Percentiles rank a stretch among this genome's conserved stretches.
Evolutionary conservation across 2,329 filamentous ascomycete genomes (phyloP).

Genomic region (Knoxdaviesia capensis): DNA sequence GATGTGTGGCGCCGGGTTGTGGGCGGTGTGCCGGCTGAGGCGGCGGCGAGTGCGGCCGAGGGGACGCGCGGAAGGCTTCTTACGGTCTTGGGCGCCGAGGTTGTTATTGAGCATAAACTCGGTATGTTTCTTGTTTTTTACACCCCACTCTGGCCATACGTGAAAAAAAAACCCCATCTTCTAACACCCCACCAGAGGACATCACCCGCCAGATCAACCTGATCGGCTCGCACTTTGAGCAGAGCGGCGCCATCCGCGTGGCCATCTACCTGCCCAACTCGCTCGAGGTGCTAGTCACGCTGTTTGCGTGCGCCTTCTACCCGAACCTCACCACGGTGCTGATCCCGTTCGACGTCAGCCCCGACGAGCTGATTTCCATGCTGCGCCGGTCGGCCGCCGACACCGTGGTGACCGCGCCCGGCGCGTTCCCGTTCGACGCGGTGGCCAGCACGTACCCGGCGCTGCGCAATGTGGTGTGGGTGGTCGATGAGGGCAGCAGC

Average conservation of each 20-base stretch:
- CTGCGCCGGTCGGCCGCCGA: slow-evolving; percentile 58
- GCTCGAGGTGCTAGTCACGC: slow-evolving; percentile 59
- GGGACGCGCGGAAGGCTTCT: slow-evolving; percentile 52
- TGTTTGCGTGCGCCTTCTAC: slow-evolving; percentile 86
- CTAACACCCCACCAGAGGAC: slow-evolving; percentile 26
- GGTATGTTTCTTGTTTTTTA: slow-evolving; percentile 17
- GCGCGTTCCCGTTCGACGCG: slow-evolving; percentile 62
- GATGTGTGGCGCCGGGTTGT: slow-evolving; percentile 72
- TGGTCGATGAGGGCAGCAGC: slow-evolving; percentile 72
- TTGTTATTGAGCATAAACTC: slow-evolving; percentile 51
- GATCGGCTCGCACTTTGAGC: slow-evolving; percentile 57
- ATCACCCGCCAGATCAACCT: slow-evolving; percentile 74
- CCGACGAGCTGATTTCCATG: slow-evolving; percentile 49
- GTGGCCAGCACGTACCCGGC: slow-evolving; percentile 48
- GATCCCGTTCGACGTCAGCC: slow-evolving; percentile 61
- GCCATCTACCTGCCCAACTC: slow-evolving; percentile 89
- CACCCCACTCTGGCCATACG: background rate
- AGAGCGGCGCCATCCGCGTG: slow-evolving; percentile 53
- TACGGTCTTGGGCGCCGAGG: slow-evolving; percentile 60
- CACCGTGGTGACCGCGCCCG: slow-evolving; percentile 65
- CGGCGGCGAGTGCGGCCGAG: slow-evolving; percentile 27
- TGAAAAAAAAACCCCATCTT: background rate
- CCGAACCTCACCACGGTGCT: slow-evolving; percentile 59
- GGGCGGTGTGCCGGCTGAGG: slow-evolving; percentile 27
- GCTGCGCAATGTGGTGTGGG: slow-evolving; percentile 71